Evolutionary conservation across 2,329 filamentous ascomycete species (phyloP), one percentile per base, ranked within the genome.

Genomic region (Escovopsis sp.): DNA sequence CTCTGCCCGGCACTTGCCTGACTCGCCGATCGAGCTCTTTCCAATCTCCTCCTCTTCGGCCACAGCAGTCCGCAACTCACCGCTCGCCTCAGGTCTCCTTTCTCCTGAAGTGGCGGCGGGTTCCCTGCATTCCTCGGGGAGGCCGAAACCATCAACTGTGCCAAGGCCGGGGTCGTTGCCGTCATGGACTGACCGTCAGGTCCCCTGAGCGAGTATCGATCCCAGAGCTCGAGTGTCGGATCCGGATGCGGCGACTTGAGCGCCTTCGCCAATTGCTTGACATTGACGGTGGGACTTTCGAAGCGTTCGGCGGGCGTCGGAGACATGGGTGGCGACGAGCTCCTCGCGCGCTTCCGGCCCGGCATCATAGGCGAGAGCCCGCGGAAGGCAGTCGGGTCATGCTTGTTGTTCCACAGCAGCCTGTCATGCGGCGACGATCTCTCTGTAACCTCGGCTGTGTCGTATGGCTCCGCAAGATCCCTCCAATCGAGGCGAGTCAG

Each of bases 171-270:
- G 50, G 76, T 77, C 36, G 65, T 59, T 36, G 37, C 61, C 59
- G 41, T 61, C 50, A 47, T 68, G 59, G 12, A 65, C 56, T 42
- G 61, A 59, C 47, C 69, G 64, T 53, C 68, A 26, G 49, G 47
- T 63, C 42, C 55, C 33, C 55, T 59, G 12, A 76, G 60, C 33
- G 81, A 73, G 55, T 85, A 86, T 41, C 81, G 77, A 51, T 82
- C 83, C 84, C 84, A 89, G 2, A 88, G 61, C 48, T 88, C 82
- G 30, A 80, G 61, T 3, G 81, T 82, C 33, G 84, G 80, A 53
- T 88, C 82, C 30, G 77, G 72, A 48, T 81, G 75, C 11, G 80
- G 79, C 1, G 80, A 82, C 49, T 73, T 78, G 36, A 84, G 59
- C 1, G 74, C 66, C 42, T 71, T 66, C 34, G 73, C 70, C 36